phyloP scores from a whole-genome alignment of 805 yeast species.

The Yamadazyma kitorensis region DNA sequence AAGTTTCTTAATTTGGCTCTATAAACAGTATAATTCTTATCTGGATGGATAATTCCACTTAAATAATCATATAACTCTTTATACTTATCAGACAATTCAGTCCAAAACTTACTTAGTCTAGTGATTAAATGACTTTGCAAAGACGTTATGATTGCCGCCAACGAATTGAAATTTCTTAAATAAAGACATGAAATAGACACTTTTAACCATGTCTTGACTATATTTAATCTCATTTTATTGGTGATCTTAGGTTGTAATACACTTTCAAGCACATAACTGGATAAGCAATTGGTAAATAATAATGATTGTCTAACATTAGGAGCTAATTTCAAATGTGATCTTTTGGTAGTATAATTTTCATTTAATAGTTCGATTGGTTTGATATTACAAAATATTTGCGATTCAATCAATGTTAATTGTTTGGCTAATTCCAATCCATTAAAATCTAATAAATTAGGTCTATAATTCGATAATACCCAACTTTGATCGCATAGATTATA shows the following conservation, averaged over 20 bases:
- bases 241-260: slow-evolving; percentile 52
- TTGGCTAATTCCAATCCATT: slow-evolving; percentile 76
- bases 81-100: slow-evolving; percentile 55
- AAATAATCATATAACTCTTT: slow-evolving; percentile 60
- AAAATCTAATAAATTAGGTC: slow-evolving; percentile 52
- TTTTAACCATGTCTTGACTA: slow-evolving; percentile 69
- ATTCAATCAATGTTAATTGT: slow-evolving; percentile 71
- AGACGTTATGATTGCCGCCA: slow-evolving; percentile 76
- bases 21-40: slow-evolving; percentile 68
- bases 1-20: slow-evolving; percentile 59
- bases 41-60: slow-evolving; percentile 69
- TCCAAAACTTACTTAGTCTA: slow-evolving; percentile 61
- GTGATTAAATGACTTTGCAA: slow-evolving; percentile 71
- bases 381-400: slow-evolving; percentile 60
- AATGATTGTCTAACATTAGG: slow-evolving; percentile 63
- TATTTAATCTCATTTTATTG: slow-evolving; percentile 48
- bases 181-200: slow-evolving; percentile 70
- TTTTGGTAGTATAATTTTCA: slow-evolving; percentile 59
- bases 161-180: slow-evolving; percentile 71
- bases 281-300: slow-evolving; percentile 66
- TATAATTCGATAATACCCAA: slow-evolving; percentile 56
- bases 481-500: slow-evolving; percentile 49
- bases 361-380: slow-evolving; percentile 65
- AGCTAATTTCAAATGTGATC: slow-evolving; percentile 55
- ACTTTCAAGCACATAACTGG: slow-evolving; percentile 71